A percentile compares a stretch with the other conserved stretches of the same genome.
phyloP scores from a whole-genome alignment of 1,284 basidiomycete genomes.

The Vanrija sp. region DNA sequence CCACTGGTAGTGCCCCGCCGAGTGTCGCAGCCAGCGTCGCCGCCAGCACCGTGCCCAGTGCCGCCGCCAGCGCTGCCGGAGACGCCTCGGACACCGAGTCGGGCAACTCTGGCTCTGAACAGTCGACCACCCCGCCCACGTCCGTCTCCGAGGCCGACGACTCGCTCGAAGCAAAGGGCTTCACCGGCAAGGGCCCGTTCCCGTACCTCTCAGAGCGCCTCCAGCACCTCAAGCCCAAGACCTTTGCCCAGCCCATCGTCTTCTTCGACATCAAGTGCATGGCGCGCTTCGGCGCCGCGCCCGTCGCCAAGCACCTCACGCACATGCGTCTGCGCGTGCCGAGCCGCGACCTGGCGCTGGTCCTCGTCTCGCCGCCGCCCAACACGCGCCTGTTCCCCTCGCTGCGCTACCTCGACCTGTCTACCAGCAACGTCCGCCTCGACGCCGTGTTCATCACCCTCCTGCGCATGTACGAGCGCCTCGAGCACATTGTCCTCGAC shows the following conservation, averaged over 20 bases:
- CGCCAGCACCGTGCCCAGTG: background rate
- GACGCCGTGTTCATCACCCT: slow-evolving; percentile 41
- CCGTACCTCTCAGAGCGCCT: slow-evolving; percentile 42
- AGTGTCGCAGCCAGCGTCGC: background rate
- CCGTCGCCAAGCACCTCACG: slow-evolving; percentile 39
- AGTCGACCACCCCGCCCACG: slow-evolving; percentile 30
- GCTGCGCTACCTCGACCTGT: slow-evolving; percentile 48
- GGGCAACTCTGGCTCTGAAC: slow-evolving; percentile 16
- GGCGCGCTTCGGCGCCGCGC: slow-evolving; percentile 40
- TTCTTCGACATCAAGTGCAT: slow-evolving; percentile 50
- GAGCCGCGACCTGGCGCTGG: slow-evolving; percentile 40
- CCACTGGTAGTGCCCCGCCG: background rate
- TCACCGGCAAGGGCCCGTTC: slow-evolving; percentile 48
- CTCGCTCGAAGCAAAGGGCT: slow-evolving; percentile 29
- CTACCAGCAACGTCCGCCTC: slow-evolving; percentile 49
- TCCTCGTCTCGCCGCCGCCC: slow-evolving; percentile 30
- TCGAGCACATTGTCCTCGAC: slow-evolving; percentile 49
- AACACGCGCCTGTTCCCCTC: slow-evolving; percentile 32
- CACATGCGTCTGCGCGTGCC: slow-evolving; percentile 48
- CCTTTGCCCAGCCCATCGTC: slow-evolving; percentile 51
- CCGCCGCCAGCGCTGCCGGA: slow-evolving; percentile 1
- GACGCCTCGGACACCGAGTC: slow-evolving; percentile 11
- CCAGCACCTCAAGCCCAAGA: slow-evolving; percentile 36
- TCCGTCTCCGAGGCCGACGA: slow-evolving; percentile 26
- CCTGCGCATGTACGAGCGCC: slow-evolving; percentile 28